Base-by-base conservation (phyloP, 371 early-diverging fungal species). In the Mortierella sp. region DNA sequence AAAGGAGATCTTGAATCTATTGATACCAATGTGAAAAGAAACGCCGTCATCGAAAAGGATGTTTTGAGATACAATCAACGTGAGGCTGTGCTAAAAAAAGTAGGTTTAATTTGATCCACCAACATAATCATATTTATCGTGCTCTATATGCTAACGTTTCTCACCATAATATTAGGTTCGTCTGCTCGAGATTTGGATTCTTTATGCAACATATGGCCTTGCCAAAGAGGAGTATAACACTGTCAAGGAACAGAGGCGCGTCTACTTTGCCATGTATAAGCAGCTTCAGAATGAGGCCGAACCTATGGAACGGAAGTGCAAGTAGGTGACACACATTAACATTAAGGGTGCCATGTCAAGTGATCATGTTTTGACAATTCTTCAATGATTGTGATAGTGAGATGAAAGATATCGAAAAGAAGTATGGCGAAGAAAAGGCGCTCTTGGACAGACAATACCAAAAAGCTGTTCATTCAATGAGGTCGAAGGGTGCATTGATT, bases 31-130 rank as follows among this genome's bases (percentile, higher is more conserved):
- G 86, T 86, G 54, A 85, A 86, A 45, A 86, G 88, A 53, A 92
- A 93, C 40, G 84, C 85, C 7, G 79, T 87, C 34, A 78, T 93
- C 22, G 91, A 93, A 76, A 87, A 85, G 61, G 96, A 96, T 68
- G 95, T 96, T 0, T 64, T 86, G 29, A 85, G 93, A 32, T 90
- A 91, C 80, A 86, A 90, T 32, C 91, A 94, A 70, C 90, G 91
- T n/a, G 89, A 92, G 62, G 83, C 84, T 5, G 67, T 72, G 3
- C 42, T 70, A 34, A 56, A 53, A 37, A 75, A 66, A 59, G 78
- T 77, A 72, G 29, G 22, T 26, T 10, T 4, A 49, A 42, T 57
- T 22, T 35, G 34, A 19, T n/a, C 34, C 15, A 2, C 23, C 15
- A 5, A 31, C 5, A 2, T 19, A 10, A 8, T 35, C 2, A 29